These are phyloP conservation scores for Berkeleyomyces rouxiae DNA, from an alignment of 2,329 filamentous ascomycete species.

Conservation along the genomic window DNA sequence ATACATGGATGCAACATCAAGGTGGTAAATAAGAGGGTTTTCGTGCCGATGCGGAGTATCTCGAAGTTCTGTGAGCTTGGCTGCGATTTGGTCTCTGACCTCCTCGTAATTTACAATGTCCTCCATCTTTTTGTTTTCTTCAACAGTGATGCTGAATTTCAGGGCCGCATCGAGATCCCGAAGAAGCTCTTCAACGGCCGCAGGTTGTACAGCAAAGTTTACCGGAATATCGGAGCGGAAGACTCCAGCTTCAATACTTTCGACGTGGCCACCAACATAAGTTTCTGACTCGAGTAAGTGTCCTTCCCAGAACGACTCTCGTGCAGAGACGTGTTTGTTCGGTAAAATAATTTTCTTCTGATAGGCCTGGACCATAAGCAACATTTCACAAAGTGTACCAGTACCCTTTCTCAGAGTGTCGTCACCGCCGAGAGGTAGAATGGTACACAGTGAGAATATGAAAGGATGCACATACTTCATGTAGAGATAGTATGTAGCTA, in stretches of 20 bases:
- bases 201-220: constrained; percentile 79
- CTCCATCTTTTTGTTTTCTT: constrained; percentile 67
- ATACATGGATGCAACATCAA: constrained; percentile 99
- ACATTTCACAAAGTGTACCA: constrained; percentile 96
- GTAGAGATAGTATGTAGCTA: constrained; percentile 96
- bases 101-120: constrained; percentile 71
- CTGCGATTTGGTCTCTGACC: constrained; percentile 66
- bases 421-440: constrained; percentile 81
- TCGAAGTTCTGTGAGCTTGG: constrained; percentile 55
- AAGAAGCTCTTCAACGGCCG: constrained; percentile 77
- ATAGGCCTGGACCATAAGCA: constrained; percentile 97
- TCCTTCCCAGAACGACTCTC: constrained; percentile 91
- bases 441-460: constrained; percentile 95
- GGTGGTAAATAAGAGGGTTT: constrained; percentile 82
- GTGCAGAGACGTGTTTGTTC: constrained; percentile 85
- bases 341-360: constrained; percentile 80
- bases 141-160: constrained; percentile 69
- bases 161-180: constrained; percentile 75
- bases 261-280: constrained; percentile 94
- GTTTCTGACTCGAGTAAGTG: constrained; percentile 94
- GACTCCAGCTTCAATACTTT: constrained; percentile 96
- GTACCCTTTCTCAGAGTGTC: constrained; percentile 91
- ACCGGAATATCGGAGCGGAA: constrained; percentile 92
- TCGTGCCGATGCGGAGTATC: constrained; percentile 72
- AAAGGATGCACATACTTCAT: constrained; percentile 99